Evolutionary conservation across 495 filamentous ascomycete genomes (phyloP).

Genomic region (Pseudomonodictys pantanalensis): DNA sequence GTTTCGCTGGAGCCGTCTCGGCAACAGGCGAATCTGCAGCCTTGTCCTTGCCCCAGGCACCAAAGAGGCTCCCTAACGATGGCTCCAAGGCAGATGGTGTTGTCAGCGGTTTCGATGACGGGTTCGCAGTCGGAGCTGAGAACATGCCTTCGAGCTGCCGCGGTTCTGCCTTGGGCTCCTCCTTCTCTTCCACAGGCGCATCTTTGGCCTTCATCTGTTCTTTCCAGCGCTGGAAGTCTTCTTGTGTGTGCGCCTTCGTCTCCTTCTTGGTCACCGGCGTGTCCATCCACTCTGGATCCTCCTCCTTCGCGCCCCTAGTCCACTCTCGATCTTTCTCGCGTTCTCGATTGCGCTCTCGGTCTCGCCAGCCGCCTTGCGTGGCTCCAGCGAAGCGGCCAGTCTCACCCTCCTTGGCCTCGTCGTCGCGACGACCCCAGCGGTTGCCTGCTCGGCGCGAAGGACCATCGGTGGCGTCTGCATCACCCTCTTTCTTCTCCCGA

Average conservation of each 20-base stretch:
- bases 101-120: constrained; percentile 44
- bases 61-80: constrained; percentile 78
- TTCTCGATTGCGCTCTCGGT: constrained; percentile 49
- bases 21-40: constrained; percentile 36
- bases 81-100: constrained; percentile 61
- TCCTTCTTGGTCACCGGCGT: constrained; percentile 35
- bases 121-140: neutral
- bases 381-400: constrained; percentile 20
- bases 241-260: constrained; percentile 69
- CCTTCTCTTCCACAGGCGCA: constrained; percentile 50
- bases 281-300: constrained; percentile 57
- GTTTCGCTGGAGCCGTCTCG: constrained; percentile 39
- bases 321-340: constrained; percentile 49
- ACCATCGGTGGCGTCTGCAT: constrained; percentile 16
- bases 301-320: constrained; percentile 47
- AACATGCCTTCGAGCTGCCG: neutral
- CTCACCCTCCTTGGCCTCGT: constrained; percentile 24
- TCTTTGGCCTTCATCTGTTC: constrained; percentile 75
- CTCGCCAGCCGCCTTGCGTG: constrained; percentile 34
- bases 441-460: constrained; percentile 20
- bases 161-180: constrained; percentile 24
- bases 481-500: constrained; percentile 51
- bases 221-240: constrained; percentile 96
- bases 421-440: constrained; percentile 45
- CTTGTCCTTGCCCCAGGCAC: constrained; percentile 48